Conservation (phyloP, 192 early-diverging fungal species). For the Entrophospora sp. region DNA sequence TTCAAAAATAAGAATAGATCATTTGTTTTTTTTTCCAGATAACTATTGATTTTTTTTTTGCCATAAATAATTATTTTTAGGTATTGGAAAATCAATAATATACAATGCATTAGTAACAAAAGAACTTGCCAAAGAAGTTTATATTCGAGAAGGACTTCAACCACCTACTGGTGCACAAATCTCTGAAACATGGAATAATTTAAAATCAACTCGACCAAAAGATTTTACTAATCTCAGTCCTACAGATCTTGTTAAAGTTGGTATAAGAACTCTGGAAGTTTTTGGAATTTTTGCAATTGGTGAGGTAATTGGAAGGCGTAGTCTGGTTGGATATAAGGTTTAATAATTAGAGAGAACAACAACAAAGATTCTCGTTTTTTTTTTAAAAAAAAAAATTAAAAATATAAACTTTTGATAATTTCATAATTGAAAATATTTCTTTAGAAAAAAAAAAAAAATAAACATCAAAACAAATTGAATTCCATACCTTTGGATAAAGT, state of each 20-base stretch:
- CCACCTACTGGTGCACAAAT: slow-evolving; percentile 44
- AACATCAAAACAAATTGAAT: too few species aligned
- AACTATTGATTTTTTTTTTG: too few species aligned
- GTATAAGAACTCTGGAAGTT: slow-evolving; percentile 43
- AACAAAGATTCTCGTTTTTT: too few species aligned
- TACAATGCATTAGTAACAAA: slow-evolving; percentile 50
- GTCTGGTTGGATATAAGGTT: slow-evolving; percentile 53
- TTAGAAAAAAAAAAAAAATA: too few species aligned
- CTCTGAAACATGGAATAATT: slow-evolving; percentile 34
- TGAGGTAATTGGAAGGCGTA: slow-evolving; percentile 56
- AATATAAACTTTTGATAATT: too few species aligned
- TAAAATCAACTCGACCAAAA: slow-evolving; percentile 32
- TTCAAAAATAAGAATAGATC: too few species aligned
- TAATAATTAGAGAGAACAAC: too few species aligned
- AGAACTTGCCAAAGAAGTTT: slow-evolving; percentile 57
- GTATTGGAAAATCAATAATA: slow-evolving; percentile 23
- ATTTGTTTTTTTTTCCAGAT: too few species aligned
- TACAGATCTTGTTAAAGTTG: slow-evolving; percentile 38
- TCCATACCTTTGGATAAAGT: too few species aligned
- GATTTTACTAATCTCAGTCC: slow-evolving; percentile 24
- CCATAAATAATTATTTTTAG: too few species aligned
- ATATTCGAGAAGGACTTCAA: slow-evolving; percentile 49
- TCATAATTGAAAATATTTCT: too few species aligned
- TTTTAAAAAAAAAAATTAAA: too few species aligned
- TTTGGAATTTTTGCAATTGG: slow-evolving; percentile 54